Evolutionary conservation across 2,329 filamentous ascomycete species (phyloP).

Genomic region (Rasamsonia emersonii): DNA sequence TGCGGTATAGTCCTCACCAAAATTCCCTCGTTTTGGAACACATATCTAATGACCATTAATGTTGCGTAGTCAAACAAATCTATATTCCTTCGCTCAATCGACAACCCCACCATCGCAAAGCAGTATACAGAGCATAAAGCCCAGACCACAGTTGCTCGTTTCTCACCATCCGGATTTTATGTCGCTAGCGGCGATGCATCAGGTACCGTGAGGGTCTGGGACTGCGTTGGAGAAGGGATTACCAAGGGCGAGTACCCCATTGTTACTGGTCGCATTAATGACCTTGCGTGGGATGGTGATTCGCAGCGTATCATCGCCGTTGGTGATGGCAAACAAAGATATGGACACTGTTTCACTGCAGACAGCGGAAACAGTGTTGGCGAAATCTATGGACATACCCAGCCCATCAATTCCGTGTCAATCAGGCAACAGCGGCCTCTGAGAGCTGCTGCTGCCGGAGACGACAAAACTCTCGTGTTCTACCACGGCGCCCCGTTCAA

Average conservation of each 20-base stretch:
- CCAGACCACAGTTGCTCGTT: conserved; percentile 83
- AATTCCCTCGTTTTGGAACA: not conserved
- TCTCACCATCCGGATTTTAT: conserved; percentile 90
- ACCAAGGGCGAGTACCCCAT: conserved; percentile 94
- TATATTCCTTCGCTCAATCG: conserved; percentile 90
- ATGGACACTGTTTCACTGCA: conserved; percentile 86
- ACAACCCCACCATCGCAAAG: conserved; percentile 71
- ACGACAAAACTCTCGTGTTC: conserved; percentile 85
- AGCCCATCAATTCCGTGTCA: conserved; percentile 81
- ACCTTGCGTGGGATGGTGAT: conserved; percentile 95
- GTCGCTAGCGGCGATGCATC: conserved; percentile 83
- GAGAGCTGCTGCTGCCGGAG: conserved; percentile 80
- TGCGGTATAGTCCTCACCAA: conserved; percentile 52
- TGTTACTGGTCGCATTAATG: conserved; percentile 89
- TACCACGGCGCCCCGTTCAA: conserved; percentile 94
- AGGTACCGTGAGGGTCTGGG: conserved; percentile 85
- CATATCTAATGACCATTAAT: conserved; percentile 6
- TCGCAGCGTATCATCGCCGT: conserved; percentile 94
- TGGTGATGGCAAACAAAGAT: conserved; percentile 87
- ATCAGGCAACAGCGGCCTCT: conserved; percentile 86
- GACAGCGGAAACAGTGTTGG: conserved; percentile 95
- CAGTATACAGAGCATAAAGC: conserved; percentile 91
- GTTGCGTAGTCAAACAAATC: conserved; percentile 89
- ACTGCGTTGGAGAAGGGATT: conserved; percentile 72
- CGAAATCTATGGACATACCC: conserved; percentile 85